Conservation (phyloP, 2,329 filamentous ascomycete genomes). For the Verticillium nonalfalfae region DNA sequence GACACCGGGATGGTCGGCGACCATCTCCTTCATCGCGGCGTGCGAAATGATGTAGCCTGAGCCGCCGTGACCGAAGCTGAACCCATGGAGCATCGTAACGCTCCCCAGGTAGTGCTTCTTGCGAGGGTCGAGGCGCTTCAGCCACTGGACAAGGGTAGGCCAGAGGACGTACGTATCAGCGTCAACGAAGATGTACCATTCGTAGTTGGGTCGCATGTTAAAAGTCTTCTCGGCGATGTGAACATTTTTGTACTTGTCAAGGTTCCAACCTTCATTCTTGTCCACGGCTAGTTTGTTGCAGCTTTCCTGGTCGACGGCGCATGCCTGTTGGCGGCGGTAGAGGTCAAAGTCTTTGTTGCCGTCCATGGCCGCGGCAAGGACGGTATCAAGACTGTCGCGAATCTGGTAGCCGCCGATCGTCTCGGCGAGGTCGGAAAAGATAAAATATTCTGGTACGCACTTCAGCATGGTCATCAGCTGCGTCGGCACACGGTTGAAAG, state of each 20-base stretch:
- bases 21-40: slow-evolving; percentile 40
- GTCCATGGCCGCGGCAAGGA: slow-evolving; percentile 33
- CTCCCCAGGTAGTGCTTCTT: slow-evolving; percentile 45
- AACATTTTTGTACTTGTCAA: slow-evolving; percentile 59
- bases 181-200: slow-evolving; percentile 56
- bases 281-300: slow-evolving; percentile 28
- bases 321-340: slow-evolving; percentile 37
- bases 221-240: slow-evolving; percentile 52
- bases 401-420: slow-evolving; percentile 36
- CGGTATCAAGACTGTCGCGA: slow-evolving; percentile 38
- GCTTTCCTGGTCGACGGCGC: slow-evolving; percentile 35
- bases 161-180: slow-evolving; percentile 53
- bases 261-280: slow-evolving; percentile 36
- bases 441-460: slow-evolving; percentile 42
- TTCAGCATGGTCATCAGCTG: slow-evolving; percentile 46
- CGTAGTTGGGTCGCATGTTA: slow-evolving; percentile 38
- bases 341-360: slow-evolving; percentile 44
- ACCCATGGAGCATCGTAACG: slow-evolving; percentile 30
- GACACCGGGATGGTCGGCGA: slow-evolving; percentile 33
- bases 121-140: slow-evolving; percentile 33
- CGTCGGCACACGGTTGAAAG: slow-evolving; percentile 43
- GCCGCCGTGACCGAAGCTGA: slow-evolving; percentile 49
- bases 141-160: slow-evolving; percentile 43
- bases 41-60: slow-evolving; percentile 48
- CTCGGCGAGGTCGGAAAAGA: slow-evolving; percentile 53